Conservation (phyloP, 208 protist genomes). For the Tritrichomonas musculus region DNA sequence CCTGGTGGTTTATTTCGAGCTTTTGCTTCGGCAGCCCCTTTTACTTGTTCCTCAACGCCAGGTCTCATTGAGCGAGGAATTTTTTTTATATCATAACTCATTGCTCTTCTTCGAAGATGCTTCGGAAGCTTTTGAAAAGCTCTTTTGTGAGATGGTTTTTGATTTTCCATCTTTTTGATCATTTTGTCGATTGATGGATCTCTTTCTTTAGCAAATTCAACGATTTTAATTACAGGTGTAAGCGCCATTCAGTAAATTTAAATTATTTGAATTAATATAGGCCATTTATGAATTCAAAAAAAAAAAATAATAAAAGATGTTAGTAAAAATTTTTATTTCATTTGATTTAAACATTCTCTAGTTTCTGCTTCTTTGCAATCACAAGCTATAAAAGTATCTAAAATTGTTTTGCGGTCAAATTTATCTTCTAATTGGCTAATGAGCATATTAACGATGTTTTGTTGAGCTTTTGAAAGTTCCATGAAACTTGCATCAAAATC, state of each 20-base stretch:
- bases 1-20: conserved; percentile 15
- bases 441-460: no score
- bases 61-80: background rate
- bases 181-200: background rate
- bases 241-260: background rate
- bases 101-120: conserved; percentile 36
- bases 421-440: no score
- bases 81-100: conserved; percentile 36
- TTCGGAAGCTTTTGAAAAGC: conserved; percentile 36
- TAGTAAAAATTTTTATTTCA: no score
- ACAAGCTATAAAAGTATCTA: no score
- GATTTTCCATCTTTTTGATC: conserved; percentile 24
- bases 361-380: no score
- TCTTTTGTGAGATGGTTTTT: background rate
- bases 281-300: no score
- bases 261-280: no score
- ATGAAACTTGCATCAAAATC: no score
- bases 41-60: background rate
- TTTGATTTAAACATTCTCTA: no score
- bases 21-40: background rate
- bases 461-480: no score
- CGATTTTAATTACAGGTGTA: background rate
- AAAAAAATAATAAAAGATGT: no score
- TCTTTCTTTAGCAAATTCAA: background rate
- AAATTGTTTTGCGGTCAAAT: no score